These are phyloP conservation scores for Pseudogymnoascus sp. DNA, from an alignment of 2,329 filamentous ascomycete species.

Conservation along the genomic window DNA sequence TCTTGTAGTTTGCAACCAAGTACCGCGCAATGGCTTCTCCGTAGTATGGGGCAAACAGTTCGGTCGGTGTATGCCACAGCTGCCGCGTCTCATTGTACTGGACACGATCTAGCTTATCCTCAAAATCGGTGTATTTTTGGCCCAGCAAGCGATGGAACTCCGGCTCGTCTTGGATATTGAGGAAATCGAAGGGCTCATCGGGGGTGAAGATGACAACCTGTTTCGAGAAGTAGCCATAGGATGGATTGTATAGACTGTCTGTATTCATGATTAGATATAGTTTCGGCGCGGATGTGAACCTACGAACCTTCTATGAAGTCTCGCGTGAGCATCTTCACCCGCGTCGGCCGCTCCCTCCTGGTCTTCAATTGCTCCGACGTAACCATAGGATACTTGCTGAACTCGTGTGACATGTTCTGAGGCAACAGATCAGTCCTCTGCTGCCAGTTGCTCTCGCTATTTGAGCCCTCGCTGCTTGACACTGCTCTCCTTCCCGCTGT, in stretches of 20 bases:
- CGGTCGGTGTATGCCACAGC: conserved; percentile 96
- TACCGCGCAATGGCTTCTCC: conserved; percentile 96
- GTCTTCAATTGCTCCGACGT: conserved; percentile 71
- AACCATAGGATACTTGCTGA: conserved; percentile 74
- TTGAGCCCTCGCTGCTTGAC: conserved; percentile 22
- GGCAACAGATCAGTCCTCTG: conserved; percentile 72
- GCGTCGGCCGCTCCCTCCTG: conserved; percentile 68
- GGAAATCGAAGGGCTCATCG: conserved; percentile 87
- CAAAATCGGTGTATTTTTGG: conserved; percentile 79
- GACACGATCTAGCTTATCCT: conserved; percentile 73
- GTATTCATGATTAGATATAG: conserved; percentile 19
- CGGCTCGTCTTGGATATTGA: conserved; percentile 70
- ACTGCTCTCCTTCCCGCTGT: conserved; percentile 17
- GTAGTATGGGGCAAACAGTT: conserved; percentile 94
- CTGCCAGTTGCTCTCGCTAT: conserved; percentile 72
- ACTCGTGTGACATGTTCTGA: conserved; percentile 72
- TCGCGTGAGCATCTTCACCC: conserved; percentile 93
- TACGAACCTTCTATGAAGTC: conserved; percentile 88
- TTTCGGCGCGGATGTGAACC: neutral
- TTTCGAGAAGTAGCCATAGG: conserved; percentile 94
- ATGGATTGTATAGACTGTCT: conserved; percentile 92
- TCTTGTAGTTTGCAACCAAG: conserved; percentile 90
- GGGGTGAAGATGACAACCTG: conserved; percentile 94
- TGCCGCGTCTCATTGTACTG: conserved; percentile 68
- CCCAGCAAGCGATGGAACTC: conserved; percentile 75